Base-by-base conservation (phyloP, 441 rosid species). In the Rhodomyrtus psidioides region DNA sequence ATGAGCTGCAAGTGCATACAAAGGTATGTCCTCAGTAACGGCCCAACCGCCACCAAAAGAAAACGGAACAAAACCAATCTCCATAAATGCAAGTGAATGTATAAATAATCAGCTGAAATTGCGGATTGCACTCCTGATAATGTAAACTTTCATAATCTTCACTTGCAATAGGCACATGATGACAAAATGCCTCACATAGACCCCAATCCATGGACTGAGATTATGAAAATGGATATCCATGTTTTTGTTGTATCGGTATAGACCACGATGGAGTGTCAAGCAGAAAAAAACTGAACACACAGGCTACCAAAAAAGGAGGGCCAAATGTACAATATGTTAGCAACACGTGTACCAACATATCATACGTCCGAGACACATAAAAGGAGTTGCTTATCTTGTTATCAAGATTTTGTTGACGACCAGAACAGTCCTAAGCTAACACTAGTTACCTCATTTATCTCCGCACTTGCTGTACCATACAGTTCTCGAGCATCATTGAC, bases 401-500 rank as follows among this genome's bases (percentile, higher is more conserved):
- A 70, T 70, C 79, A 21, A 39, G 49, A 70, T 70, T 39, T 70
- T 70, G 79, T 70, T 9, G 79, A 70, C 0, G 8, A 21, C 83
- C 13, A 53, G 46, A 54, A 82, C 42, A 53, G 27, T 21, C 42
- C 42, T 17, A 19, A 21, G 70, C 19, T 39, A 83, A 54, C 39
- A 21, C 23, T 44, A 13, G 82, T 76, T 86, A 94, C 98, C 95
- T 93, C 94, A 86, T 97, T 94, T 86, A 96, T 96, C 94, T 96
- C 98, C 56, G 95, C 93, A 91, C 96, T 95, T 88, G 96, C 95
- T 88, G 93, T 88, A 86, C 98, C 99, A 87, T 93, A 93, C 44
- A 94, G 88, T 84, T 93, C 92, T 83, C 93, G 93, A 70, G 99
- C 94, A 90, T 88, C 86, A 46, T 85, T 84, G 54, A 95, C 88